phyloP scores from a whole-genome alignment of 331 rosid genomes.

The Prunus yedoensis region DNA sequence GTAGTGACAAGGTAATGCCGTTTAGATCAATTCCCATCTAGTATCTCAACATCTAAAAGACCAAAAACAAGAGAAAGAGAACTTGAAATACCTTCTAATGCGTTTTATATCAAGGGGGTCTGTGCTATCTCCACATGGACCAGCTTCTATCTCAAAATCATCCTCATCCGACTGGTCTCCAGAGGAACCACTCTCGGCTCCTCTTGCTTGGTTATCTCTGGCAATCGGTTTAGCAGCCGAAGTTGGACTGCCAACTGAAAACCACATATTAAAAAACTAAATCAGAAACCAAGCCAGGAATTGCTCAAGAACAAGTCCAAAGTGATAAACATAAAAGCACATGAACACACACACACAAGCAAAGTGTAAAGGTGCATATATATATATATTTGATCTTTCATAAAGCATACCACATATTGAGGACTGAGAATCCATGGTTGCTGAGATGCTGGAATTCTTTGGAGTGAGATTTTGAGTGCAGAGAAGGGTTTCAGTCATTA shows the following conservation, averaged over 20 bases:
- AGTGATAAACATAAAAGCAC: background rate
- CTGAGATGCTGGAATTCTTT: constrained; percentile 55
- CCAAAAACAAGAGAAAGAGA: background rate
- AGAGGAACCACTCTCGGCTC: constrained; percentile 67
- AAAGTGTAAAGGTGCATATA: background rate
- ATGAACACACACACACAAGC: background rate
- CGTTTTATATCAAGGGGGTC: constrained; percentile 52
- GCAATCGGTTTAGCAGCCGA: constrained; percentile 55
- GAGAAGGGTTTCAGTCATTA: constrained; percentile 29
- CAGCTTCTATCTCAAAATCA: constrained; percentile 58
- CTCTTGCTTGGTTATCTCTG: constrained; percentile 50
- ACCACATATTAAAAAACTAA: background rate
- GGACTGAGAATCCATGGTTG: constrained; percentile 72
- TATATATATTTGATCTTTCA: too few species aligned
- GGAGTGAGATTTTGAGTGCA: constrained; percentile 51
- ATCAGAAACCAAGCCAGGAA: background rate
- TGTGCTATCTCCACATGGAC: constrained; percentile 62
- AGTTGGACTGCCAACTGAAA: constrained; percentile 72
- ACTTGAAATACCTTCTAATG: constrained; percentile 55
- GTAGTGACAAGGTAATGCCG: background rate
- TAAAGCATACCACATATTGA: constrained; percentile 50
- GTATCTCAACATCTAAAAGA: background rate
- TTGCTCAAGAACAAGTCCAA: background rate
- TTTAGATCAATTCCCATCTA: background rate
- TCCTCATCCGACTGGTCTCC: constrained; percentile 76